Evolutionary conservation across 2,329 filamentous ascomycete species (phyloP).

Genomic region (Pseudogymnoascus sp.): DNA sequence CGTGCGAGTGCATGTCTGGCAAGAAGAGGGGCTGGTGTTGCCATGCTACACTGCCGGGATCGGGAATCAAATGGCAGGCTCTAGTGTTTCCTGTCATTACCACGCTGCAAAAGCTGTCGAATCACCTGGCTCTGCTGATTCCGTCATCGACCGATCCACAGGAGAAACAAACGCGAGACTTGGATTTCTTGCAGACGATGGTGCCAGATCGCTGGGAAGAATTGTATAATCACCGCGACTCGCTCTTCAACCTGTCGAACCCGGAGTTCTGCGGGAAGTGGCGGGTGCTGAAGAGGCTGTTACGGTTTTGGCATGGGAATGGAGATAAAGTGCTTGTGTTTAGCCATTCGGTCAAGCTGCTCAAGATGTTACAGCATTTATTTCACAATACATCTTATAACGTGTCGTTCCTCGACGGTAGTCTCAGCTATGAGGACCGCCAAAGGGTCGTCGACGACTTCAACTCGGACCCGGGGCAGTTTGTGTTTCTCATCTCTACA

Average conservation of each 20-base stretch:
- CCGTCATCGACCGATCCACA: slow-evolving; percentile 55
- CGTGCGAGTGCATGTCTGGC: slow-evolving; percentile 62
- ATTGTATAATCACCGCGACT: slow-evolving; percentile 68
- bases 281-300: slow-evolving; percentile 78
- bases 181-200: slow-evolving; percentile 65
- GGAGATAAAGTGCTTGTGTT: slow-evolving; percentile 95
- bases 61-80: slow-evolving; percentile 45
- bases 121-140: slow-evolving; percentile 84
- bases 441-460: slow-evolving; percentile 80
- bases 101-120: slow-evolving; percentile 78
- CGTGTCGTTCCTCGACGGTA: slow-evolving; percentile 83
- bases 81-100: slow-evolving; percentile 81
- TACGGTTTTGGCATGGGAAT: slow-evolving; percentile 82
- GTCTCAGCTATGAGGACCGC: slow-evolving; percentile 74
- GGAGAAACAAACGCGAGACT: slow-evolving; percentile 71
- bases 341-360: slow-evolving; percentile 78
- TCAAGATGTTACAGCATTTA: slow-evolving; percentile 76
- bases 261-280: slow-evolving; percentile 95
- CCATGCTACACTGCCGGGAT: slow-evolving; percentile 44
- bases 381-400: slow-evolving; percentile 87
- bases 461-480: slow-evolving; percentile 79
- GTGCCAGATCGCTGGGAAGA: slow-evolving; percentile 68
- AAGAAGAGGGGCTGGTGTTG: slow-evolving; percentile 81
- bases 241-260: slow-evolving; percentile 72
- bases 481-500: slow-evolving; percentile 93